Conservation (phyloP, 306 rosid genomes). For the Mucuna pruriens region DNA sequence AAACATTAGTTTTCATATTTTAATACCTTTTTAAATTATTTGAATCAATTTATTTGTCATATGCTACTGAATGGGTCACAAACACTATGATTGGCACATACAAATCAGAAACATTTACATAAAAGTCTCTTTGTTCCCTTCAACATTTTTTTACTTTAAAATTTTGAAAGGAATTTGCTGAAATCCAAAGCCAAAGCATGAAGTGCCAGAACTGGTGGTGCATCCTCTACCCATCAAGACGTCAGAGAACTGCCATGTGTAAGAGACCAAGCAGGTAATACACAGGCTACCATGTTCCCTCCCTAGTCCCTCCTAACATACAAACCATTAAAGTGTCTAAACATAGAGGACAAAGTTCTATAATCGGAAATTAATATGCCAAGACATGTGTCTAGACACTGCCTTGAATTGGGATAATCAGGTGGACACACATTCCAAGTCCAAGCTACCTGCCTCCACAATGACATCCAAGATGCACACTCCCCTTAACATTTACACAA, state of each 20-base stretch:
- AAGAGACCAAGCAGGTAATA: slow-evolving; percentile 16
- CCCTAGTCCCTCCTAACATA: not conserved
- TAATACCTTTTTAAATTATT: not conserved
- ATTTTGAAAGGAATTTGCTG: not conserved
- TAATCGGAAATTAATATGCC: not conserved
- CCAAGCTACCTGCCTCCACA: not conserved
- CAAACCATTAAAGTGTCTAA: not conserved
- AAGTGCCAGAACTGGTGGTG: not conserved
- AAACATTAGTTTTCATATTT: slow-evolving; percentile 15
- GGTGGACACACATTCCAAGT: not conserved
- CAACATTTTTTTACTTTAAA: not conserved
- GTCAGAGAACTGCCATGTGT: not conserved
- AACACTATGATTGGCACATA: not conserved
- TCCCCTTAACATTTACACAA: not conserved
- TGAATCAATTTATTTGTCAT: slow-evolving; percentile 2
- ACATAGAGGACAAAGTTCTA: not conserved
- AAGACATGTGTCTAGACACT: not conserved
- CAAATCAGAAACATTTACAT: not conserved
- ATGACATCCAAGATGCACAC: not conserved
- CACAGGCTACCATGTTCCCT: not conserved
- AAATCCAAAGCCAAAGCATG: not conserved
- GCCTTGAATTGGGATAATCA: not conserved
- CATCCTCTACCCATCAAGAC: not conserved
- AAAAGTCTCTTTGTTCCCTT: not conserved
- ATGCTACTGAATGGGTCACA: not conserved